Conservation (phyloP, 306 rosid species). For the Lathyrus tuberosus region DNA sequence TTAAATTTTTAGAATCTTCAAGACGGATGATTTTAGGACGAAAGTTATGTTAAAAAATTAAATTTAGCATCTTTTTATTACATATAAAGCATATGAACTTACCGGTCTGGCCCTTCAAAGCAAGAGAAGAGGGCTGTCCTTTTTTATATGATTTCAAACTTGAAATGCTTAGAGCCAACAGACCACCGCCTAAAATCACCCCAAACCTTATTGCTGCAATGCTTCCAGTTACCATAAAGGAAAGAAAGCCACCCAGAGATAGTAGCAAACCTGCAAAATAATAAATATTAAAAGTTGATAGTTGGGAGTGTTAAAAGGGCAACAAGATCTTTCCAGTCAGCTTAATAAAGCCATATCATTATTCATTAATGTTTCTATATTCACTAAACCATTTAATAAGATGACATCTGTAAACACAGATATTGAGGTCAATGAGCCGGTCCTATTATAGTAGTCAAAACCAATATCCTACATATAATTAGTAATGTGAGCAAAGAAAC, state of each 20-base stretch:
- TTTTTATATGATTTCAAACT: constrained; percentile 69
- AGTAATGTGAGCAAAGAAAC: not conserved
- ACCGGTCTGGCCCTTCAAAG: constrained; percentile 92
- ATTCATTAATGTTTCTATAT: constrained; percentile 4
- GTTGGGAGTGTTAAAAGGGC: not conserved
- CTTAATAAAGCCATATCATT: constrained; percentile 19
- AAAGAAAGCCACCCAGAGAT: constrained; percentile 84
- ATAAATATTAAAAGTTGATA: constrained; percentile 37
- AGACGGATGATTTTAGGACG: too few species aligned
- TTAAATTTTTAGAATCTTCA: not conserved
- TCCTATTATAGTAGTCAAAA: constrained; percentile 1
- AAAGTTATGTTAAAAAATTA: not conserved
- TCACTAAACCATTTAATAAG: constrained; percentile 5
- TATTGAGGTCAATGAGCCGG: constrained; percentile 4
- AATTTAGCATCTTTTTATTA: not conserved
- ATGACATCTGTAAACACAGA: not conserved
- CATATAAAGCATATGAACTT: constrained; percentile 36
- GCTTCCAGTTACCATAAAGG: constrained; percentile 90
- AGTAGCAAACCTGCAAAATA: constrained; percentile 74
- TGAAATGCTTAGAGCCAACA: constrained; percentile 68
- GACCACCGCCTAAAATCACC: constrained; percentile 79
- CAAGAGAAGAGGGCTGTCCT: constrained; percentile 61
- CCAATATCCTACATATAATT: not conserved
- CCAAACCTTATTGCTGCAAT: constrained; percentile 84
- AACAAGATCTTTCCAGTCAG: constrained; percentile 12